phyloP scores from a whole-genome alignment of 2,329 filamentous ascomycete species.

The Pseudofabraea citricarpa region DNA sequence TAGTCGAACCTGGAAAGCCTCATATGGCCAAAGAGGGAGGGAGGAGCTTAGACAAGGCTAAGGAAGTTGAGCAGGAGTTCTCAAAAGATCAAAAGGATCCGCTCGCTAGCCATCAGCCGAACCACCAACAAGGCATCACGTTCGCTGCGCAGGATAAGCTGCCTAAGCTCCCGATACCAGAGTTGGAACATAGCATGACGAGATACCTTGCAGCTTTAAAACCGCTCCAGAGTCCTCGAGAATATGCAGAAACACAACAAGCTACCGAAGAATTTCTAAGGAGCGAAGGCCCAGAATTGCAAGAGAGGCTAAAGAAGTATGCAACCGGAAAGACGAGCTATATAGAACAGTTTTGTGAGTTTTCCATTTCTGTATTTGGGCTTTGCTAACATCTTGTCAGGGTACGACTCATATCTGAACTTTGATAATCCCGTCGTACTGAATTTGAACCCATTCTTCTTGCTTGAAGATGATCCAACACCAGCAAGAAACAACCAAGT shows the following conservation, averaged over 20 bases:
- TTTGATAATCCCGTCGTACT: constrained; percentile 96
- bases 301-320: constrained; percentile 87
- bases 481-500: constrained; percentile 96
- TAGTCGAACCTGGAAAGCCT: constrained; percentile 39
- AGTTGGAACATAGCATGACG: constrained; percentile 71
- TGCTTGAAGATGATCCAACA: constrained; percentile 95
- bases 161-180: constrained; percentile 88
- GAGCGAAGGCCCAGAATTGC: constrained; percentile 75
- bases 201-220: constrained; percentile 76
- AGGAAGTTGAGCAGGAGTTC: constrained; percentile 45
- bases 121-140: constrained; percentile 65
- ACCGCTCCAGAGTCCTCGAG: constrained; percentile 74
- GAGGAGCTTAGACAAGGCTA: constrained; percentile 44
- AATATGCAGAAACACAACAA: constrained; percentile 76
- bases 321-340: constrained; percentile 89
- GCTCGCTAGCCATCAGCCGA: constrained; percentile 38
- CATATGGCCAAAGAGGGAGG: constrained; percentile 15
- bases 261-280: constrained; percentile 81
- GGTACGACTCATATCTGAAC: constrained; percentile 98
- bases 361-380: no score
- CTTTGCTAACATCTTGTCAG: constrained; percentile 38
- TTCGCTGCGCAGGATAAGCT: constrained; percentile 86
- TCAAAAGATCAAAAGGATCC: constrained; percentile 41
- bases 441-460: constrained; percentile 96
- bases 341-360: constrained; percentile 96